Conservation (phyloP, 2,329 filamentous ascomycete genomes). For the Clarireedia homoeocarpa region DNA sequence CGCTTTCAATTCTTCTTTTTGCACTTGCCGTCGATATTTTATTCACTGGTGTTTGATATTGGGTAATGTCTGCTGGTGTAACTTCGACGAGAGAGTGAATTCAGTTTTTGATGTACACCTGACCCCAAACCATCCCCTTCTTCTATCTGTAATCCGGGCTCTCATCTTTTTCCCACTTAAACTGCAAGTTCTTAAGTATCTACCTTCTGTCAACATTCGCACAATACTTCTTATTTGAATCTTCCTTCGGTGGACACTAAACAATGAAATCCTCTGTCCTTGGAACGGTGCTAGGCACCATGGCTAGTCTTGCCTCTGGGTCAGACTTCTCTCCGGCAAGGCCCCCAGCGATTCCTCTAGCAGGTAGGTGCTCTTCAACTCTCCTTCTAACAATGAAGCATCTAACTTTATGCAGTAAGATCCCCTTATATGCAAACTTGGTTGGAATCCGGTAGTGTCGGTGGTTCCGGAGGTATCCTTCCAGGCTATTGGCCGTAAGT, state of each 20-base stretch:
- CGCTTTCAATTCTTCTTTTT: background rate
- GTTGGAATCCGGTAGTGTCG: constrained; percentile 54
- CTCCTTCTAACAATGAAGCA: background rate
- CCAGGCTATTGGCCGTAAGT: constrained; percentile 40
- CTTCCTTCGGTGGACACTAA: background rate
- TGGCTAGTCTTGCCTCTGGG: constrained; percentile 7
- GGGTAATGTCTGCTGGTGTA: too few relatives aligned
- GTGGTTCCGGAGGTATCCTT: constrained; percentile 56
- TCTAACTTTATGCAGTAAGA: constrained; percentile 36
- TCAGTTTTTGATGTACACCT: too few relatives aligned
- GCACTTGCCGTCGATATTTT: background rate
- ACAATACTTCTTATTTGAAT: background rate
- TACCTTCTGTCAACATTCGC: too few relatives aligned
- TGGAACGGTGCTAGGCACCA: constrained; percentile 2
- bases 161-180: too few relatives aligned
- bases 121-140: too few relatives aligned
- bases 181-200: too few relatives aligned
- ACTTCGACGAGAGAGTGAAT: too few relatives aligned
- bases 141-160: too few relatives aligned
- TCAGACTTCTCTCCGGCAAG: constrained; percentile 57
- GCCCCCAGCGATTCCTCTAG: constrained; percentile 62
- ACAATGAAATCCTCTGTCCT: constrained; percentile 16
- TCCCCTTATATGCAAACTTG: constrained; percentile 72
- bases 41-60: too few relatives aligned
- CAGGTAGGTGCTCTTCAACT: constrained; percentile 33